Evolutionary conservation across 225 moss, liverwort and hornwort species (phyloP).

Genomic region (Polytrichum commune): DNA sequence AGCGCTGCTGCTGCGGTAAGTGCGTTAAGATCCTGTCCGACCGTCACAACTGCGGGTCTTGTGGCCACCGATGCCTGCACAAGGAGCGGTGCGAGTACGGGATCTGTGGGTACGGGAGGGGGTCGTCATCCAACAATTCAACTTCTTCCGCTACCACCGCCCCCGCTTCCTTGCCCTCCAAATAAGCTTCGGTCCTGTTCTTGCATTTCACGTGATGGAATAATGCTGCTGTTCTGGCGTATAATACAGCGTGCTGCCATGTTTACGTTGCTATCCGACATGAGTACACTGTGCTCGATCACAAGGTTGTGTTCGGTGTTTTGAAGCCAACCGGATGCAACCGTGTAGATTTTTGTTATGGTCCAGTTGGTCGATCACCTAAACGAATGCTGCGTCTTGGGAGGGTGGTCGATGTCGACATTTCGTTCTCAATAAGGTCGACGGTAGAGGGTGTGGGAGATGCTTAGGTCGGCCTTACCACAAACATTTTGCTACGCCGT

Average conservation of each 20-base stretch:
- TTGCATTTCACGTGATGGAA: not conserved
- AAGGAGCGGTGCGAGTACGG: not conserved
- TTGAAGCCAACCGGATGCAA: too few relatives aligned
- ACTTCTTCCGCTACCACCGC: too few relatives aligned
- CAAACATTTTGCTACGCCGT: too few relatives aligned
- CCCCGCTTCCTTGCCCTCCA: not conserved
- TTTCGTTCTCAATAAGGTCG: too few relatives aligned
- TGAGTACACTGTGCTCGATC: too few relatives aligned
- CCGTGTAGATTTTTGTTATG: too few relatives aligned
- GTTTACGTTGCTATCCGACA: not conserved
- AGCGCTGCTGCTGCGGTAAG: not conserved
- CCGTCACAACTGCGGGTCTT: not conserved
- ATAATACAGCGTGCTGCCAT: not conserved
- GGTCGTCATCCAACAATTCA: not conserved
- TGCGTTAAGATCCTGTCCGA: not conserved
- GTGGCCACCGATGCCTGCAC: not conserved
- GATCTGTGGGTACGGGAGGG: not conserved
- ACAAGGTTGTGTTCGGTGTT: too few relatives aligned
- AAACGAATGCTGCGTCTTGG: too few relatives aligned
- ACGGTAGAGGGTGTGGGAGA: too few relatives aligned
- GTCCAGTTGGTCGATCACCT: too few relatives aligned
- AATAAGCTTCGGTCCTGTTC: not conserved
- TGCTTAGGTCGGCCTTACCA: too few relatives aligned
- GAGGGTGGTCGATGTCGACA: too few relatives aligned
- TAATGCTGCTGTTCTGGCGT: not conserved